Evolutionary conservation across 2,329 filamentous ascomycete genomes (phyloP), one percentile per base, ranked within the genome.

Genomic region (Fusarium guadeloupense): DNA sequence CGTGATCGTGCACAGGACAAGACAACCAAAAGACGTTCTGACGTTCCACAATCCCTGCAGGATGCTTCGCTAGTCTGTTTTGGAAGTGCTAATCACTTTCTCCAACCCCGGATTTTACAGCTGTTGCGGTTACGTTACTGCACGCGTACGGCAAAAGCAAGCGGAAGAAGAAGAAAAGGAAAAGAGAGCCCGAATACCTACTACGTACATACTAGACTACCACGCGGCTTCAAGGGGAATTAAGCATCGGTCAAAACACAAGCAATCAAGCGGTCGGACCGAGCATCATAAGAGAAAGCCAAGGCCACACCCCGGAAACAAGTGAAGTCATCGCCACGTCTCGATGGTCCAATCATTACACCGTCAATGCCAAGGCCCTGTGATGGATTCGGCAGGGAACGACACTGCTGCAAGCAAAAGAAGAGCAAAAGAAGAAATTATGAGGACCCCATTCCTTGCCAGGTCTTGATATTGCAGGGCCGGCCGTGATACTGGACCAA

Each of bases 271-370:
- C 47, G 52, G 57, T 63, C 53, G 42, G 33, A 55, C 42, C 44
- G 44, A 42, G n/a, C 41, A 54, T 47, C 57, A 55, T 42, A 52
- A 30, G 44, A 31, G 20, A 39, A 48, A 43, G 43, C 23, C 50
- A 62, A 56, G 57, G 51, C 37, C 39, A 53, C 51, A 49, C 31
- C 47, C 41, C 45, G 12, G 28, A 40, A 41, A 54, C 25, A 54
- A 45, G 65, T 70, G 68, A 70, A 70, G 68, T 71, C 68, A 70
- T 69, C 37, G 56, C 51, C 61, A 62, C 59, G 59, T 46, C 54
- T 54, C 41, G n/a, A 25, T 52, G 37, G 49, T 30, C 65, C 67
- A 69, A 69, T 69, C 67, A 69, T 42, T 37, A 38, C 49, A 30
- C 26, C 19, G 34, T 49, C 20, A 16, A 34, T 39, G 49, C 51